Evolutionary conservation across 2,329 filamentous ascomycete genomes (phyloP).

Genomic region (Epichloe amarillans): DNA sequence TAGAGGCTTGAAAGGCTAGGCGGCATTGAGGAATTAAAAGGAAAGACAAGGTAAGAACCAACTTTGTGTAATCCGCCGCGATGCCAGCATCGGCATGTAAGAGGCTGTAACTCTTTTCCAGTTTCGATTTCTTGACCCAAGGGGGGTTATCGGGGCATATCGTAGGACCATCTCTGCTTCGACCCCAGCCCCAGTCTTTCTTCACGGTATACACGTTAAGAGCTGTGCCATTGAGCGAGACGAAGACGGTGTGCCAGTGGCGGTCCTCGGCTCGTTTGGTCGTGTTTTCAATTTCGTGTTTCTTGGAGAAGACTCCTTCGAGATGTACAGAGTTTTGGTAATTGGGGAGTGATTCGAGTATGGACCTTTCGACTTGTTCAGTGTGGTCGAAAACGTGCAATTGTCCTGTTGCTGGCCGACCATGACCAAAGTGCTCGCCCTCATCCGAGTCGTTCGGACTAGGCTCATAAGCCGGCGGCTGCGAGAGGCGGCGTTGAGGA

Average conservation of each 20-base stretch:
- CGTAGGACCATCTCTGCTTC: constrained; percentile 32
- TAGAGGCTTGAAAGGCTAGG: not conserved
- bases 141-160: constrained; percentile 36
- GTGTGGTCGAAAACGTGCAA: constrained; percentile 8
- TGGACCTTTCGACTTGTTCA: constrained; percentile 26
- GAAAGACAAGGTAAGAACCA: constrained; percentile 16
- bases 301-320: constrained; percentile 45
- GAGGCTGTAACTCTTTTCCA: constrained; percentile 57
- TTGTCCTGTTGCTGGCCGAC: constrained; percentile 6
- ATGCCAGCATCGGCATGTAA: constrained; percentile 65
- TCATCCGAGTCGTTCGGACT: constrained; percentile 4
- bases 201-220: constrained; percentile 53
- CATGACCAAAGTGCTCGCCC: constrained; percentile 1
- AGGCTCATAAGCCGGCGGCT: constrained; percentile 33
- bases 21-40: not conserved
- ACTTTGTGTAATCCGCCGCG: constrained; percentile 60
- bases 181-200: constrained; percentile 38
- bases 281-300: constrained; percentile 53
- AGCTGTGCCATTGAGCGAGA: constrained; percentile 53
- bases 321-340: constrained; percentile 44
- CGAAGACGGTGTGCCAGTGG: constrained; percentile 51
- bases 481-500: constrained; percentile 28
- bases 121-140: constrained; percentile 37
- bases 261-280: constrained; percentile 48
- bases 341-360: constrained; percentile 26